Evolutionary conservation across 2,329 filamentous ascomycete genomes (phyloP).

Genomic region (Parasarocladium wereldwijsianum): DNA sequence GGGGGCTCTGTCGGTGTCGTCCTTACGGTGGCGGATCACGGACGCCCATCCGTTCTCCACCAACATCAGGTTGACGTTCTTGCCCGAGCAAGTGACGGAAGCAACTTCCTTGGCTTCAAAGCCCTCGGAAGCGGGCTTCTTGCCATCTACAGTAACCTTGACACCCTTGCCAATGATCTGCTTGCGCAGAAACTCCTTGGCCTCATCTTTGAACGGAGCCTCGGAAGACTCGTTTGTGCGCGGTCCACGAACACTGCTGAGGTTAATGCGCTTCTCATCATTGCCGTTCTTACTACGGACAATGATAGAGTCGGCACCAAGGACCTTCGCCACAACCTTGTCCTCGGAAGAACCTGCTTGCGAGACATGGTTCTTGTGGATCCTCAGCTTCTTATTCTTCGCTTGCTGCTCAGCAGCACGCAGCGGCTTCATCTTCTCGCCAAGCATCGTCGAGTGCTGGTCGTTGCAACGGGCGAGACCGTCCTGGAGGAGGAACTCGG

Average conservation of each 20-base stretch:
- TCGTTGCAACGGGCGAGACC: constrained; percentile 88
- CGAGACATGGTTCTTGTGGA: constrained; percentile 70
- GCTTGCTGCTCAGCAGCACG: constrained; percentile 78
- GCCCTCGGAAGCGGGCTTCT: constrained; percentile 75
- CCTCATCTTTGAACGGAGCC: constrained; percentile 77
- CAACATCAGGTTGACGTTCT: constrained; percentile 70
- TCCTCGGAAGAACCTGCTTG: constrained; percentile 59
- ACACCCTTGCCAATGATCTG: constrained; percentile 93
- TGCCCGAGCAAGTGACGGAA: constrained; percentile 68
- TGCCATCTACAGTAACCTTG: constrained; percentile 75
- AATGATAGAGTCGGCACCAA: constrained; percentile 80
- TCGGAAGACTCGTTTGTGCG: constrained; percentile 77
- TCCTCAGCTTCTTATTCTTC: constrained; percentile 57
- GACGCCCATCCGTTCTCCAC: constrained; percentile 91
- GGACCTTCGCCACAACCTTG: constrained; percentile 69
- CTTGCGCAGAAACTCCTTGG: constrained; percentile 92
- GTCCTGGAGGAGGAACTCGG: constrained; percentile 76
- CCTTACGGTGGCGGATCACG: constrained; percentile 86
- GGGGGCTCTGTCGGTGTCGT: constrained; percentile 83
- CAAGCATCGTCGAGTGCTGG: constrained; percentile 86
- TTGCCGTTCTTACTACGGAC: constrained; percentile 70
- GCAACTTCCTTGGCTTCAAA: constrained; percentile 93
- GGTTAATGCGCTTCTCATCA: constrained; percentile 73
- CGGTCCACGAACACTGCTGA: constrained; percentile 90
- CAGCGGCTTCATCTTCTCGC: constrained; percentile 72